A percentile compares a stretch with the other conserved stretches of the same genome.
Conservation (phyloP, 1,139 yeast species). For the Yamadazyma sp. region DNA sequence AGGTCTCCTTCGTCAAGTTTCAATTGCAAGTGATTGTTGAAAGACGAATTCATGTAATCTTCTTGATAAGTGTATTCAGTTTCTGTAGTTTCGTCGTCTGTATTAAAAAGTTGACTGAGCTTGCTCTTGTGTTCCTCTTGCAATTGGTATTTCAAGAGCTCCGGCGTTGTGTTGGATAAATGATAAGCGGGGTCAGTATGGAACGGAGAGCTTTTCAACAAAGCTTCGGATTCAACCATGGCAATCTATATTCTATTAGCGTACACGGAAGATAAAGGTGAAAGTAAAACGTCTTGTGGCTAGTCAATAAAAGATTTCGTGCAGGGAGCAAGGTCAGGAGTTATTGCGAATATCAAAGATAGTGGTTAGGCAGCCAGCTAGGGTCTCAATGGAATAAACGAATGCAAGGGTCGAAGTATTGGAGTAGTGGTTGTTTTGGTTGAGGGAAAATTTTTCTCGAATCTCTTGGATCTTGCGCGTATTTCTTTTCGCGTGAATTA, state of each 20-base stretch:
- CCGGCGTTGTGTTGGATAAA: slow-evolving; percentile 30
- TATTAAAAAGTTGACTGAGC: slow-evolving; percentile 21
- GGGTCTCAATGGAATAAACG: too few species aligned
- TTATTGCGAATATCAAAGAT: too few species aligned
- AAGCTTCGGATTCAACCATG: slow-evolving; percentile 37
- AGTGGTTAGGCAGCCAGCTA: too few species aligned
- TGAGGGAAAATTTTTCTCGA: background rate
- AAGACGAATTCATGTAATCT: slow-evolving; percentile 31
- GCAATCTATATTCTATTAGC: background rate
- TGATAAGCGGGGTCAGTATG: slow-evolving; percentile 22
- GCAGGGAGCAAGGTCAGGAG: too few species aligned
- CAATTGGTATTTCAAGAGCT: slow-evolving; percentile 44
- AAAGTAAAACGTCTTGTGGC: background rate
- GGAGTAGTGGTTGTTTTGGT: background rate
- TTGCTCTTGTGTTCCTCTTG: slow-evolving; percentile 41
- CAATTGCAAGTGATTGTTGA: slow-evolving; percentile 37
- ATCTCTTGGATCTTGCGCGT: slow-evolving; percentile 1
- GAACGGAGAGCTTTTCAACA: slow-evolving; percentile 40
- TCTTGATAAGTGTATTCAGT: slow-evolving; percentile 15
- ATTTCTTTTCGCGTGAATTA: background rate
- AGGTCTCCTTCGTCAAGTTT: slow-evolving; percentile 33
- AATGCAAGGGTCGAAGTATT: background rate
- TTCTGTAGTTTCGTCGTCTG: slow-evolving; percentile 1
- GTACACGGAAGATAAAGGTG: background rate
- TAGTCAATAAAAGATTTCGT: too few species aligned